phyloP scores from a whole-genome alignment of 2,329 filamentous ascomycete species.

The Parastagonospora nodorum region DNA sequence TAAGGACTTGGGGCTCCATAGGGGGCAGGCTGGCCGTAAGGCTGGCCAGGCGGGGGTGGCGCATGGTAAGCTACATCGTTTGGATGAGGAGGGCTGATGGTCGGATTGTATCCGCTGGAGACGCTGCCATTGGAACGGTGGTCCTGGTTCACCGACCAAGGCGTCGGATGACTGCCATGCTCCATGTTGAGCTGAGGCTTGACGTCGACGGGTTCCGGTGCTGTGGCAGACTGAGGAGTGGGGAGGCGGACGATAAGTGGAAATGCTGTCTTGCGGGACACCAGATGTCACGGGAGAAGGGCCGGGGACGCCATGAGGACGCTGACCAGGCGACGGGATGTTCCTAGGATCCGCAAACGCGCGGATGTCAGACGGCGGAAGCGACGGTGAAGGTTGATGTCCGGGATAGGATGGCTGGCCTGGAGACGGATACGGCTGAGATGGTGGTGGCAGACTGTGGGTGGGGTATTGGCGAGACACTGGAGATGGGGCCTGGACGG shows the following conservation, averaged over 20 bases:
- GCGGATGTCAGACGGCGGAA: constrained; percentile 41
- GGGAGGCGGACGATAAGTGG: constrained; percentile 39
- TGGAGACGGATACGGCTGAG: constrained; percentile 27
- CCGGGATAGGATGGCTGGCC: constrained; percentile 25
- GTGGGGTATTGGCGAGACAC: constrained; percentile 31
- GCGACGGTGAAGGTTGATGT: constrained; percentile 37
- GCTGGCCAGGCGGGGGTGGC: constrained; percentile 31
- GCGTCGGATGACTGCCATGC: constrained; percentile 39
- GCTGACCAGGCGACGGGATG: constrained; percentile 41
- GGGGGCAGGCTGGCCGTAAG: constrained; percentile 35
- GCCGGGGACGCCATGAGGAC: constrained; percentile 41
- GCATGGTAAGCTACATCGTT: constrained; percentile 40
- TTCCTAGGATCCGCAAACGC: constrained; percentile 39
- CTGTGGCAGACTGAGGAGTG: constrained; percentile 34
- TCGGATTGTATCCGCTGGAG: constrained; percentile 38
- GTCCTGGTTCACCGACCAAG: constrained; percentile 40
- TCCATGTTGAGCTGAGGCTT: constrained; percentile 41
- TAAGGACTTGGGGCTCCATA: constrained; percentile 32
- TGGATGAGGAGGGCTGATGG: constrained; percentile 36
- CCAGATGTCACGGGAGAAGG: constrained; percentile 29
- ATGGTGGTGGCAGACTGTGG: constrained; percentile 32
- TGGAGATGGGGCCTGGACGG: constrained; percentile 36
- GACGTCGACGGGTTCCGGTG: constrained; percentile 28
- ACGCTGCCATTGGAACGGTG: constrained; percentile 40
- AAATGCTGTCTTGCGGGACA: constrained; percentile 42